A percentile compares a stretch with the other conserved stretches of the same genome.
These are phyloP conservation scores for Mycena maculata DNA, from an alignment of 768 basidiomycete species.

Conservation along the genomic window DNA sequence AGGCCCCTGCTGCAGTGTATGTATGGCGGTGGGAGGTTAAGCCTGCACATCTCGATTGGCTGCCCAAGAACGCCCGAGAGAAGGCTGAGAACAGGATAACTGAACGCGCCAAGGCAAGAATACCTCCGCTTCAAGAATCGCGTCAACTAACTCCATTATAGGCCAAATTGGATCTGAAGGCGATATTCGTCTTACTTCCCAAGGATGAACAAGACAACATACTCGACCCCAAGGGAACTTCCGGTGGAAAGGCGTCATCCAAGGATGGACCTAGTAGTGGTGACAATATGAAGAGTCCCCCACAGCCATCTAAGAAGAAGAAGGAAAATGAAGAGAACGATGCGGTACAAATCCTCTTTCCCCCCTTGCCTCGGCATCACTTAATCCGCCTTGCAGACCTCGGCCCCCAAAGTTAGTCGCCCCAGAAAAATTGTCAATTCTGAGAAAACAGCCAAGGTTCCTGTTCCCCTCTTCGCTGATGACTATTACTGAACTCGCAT, in stretches of 20 bases:
- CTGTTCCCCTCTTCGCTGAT: not conserved
- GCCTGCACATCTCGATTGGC: conserved; percentile 64
- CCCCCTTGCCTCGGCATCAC: not conserved
- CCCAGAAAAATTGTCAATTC: conserved; percentile 66
- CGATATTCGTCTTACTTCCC: conserved; percentile 67
- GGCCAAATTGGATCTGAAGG: conserved; percentile 69
- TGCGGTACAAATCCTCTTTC: conserved; percentile 43
- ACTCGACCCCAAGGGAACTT: conserved; percentile 65
- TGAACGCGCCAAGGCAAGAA: conserved; percentile 74
- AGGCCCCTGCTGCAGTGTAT: conserved; percentile 70
- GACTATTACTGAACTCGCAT: not conserved
- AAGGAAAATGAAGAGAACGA: conserved; percentile 54
- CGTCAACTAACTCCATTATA: conserved; percentile 41
- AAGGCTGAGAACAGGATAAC: conserved; percentile 69
- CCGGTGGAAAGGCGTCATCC: conserved; percentile 47
- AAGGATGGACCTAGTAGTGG: conserved; percentile 23
- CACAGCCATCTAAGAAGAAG: conserved; percentile 46
- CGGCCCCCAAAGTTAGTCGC: conserved; percentile 45
- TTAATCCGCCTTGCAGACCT: not conserved
- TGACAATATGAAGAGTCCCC: conserved; percentile 40
- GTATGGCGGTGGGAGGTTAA: conserved; percentile 92
- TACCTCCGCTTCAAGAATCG: not conserved
- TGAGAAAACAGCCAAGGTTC: conserved; percentile 70
- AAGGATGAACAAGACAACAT: conserved; percentile 67
- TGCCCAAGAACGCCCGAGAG: conserved; percentile 74